Conservation (phyloP, 2,329 filamentous ascomycete species). For the Colletotrichum theobromicola region DNA sequence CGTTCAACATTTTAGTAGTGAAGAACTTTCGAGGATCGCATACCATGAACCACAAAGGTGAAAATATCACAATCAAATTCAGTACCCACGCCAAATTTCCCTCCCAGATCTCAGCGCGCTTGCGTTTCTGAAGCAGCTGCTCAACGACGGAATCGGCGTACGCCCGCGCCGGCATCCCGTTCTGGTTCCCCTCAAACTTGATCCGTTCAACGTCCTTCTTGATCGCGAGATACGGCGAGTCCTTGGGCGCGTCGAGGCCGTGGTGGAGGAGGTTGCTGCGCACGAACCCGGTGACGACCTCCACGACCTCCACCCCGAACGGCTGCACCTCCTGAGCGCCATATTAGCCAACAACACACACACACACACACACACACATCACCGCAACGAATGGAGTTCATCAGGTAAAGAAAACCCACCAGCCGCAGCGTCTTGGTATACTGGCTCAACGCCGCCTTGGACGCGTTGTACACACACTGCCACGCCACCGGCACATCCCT, state of each 20-base stretch:
- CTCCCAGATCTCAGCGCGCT: background rate
- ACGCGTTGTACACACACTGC: conserved; percentile 22
- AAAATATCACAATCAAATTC: background rate
- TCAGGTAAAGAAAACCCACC: background rate
- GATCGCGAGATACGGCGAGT: background rate
- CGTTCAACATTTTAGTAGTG: background rate
- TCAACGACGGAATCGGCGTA: background rate
- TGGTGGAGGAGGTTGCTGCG: background rate
- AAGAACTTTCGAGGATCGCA: background rate
- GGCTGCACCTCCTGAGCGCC: background rate
- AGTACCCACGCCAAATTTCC: background rate
- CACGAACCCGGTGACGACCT: background rate
- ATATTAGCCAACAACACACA: background rate
- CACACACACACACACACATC: no score
- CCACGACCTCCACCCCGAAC: background rate
- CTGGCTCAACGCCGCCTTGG: conserved; percentile 11
- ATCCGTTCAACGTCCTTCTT: background rate
- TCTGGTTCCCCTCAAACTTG: background rate
- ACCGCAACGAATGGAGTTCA: no score
- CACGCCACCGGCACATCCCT: conserved; percentile 6
- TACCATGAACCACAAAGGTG: background rate
- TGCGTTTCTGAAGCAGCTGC: background rate
- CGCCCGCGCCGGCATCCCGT: background rate
- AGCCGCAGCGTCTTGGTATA: background rate
- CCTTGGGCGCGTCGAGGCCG: background rate